Evolutionary conservation across 495 filamentous ascomycete species (phyloP), one percentile per base, ranked within the genome.

Genomic region (Podospora australis): DNA sequence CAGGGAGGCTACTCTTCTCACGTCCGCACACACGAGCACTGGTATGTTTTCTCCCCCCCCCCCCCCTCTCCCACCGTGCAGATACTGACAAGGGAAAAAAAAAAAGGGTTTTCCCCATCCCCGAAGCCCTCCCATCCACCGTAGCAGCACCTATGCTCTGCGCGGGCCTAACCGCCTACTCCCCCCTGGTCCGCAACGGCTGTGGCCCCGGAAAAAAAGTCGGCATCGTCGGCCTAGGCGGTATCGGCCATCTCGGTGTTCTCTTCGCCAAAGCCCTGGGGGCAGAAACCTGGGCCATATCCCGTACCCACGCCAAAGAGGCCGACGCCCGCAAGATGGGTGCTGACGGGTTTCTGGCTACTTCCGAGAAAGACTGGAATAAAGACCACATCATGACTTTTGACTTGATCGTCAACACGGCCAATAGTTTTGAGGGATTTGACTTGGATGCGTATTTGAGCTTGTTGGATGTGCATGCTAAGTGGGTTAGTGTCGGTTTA

Each of bases 61-160:
- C 8, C 20, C 9, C n/a, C 2, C 21, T 11, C 30, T 2, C 11
- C 16, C 11, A 34, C 13, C 6, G 30, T n/a, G 3, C 32, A 36
- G 9, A 35, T 40, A 13, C 19, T 39, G 9, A 34, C 40, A 19
- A 13, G 4, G 4, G n/a, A 6, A n/a, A 16, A 36, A 6, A 10
- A 7, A n/a, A 11, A 26, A 73, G 69, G 67, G 75, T 78, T 20
- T 91, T 90, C 70, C 82, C 81, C 20, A 91, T 96, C 50, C 90
- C 90, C 14, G 83, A 87, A 14, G 75, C 71, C 4, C 77, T 95
- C 35, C 65, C 80, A 17, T 81, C 71, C 55, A 73, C 73, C 34
- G 59, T 80, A 24, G 87, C 83, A 1, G 90, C 89, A 11, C 90
- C 87, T 1, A 94, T 95, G 87, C 74, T 95, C 57, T 95, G 90